phyloP scores from a whole-genome alignment of 805 yeast species.

The Candida ascalaphidarum region DNA sequence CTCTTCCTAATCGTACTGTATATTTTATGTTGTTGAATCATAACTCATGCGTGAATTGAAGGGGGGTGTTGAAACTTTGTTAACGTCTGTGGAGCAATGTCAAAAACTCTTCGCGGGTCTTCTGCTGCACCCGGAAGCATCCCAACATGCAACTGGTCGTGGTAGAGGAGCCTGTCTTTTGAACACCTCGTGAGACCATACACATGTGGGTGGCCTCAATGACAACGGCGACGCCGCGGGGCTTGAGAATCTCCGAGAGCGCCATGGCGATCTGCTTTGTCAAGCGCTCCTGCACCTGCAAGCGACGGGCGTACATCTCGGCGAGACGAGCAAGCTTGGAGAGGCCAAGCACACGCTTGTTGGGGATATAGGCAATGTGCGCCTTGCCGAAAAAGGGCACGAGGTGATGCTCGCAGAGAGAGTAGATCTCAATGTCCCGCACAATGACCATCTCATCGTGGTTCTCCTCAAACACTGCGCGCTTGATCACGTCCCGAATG shows the following conservation, averaged over 20 bases:
- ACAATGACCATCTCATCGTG: constrained; percentile 99
- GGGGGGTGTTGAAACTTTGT: neutral
- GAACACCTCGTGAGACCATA: constrained; percentile 97
- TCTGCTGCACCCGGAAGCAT: constrained; percentile 85
- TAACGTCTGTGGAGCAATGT: constrained; percentile 62
- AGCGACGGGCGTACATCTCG: constrained; percentile 90
- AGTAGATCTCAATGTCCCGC: constrained; percentile 84
- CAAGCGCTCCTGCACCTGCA: constrained; percentile 96
- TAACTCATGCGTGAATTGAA: no score
- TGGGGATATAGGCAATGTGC: constrained; percentile 96
- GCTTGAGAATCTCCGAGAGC: constrained; percentile 78
- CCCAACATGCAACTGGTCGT: constrained; percentile 97
- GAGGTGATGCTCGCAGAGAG: constrained; percentile 94
- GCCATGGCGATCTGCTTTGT: constrained; percentile 98
- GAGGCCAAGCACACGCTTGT: constrained; percentile 84
- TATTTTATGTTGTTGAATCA: neutral
- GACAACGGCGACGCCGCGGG: constrained; percentile 96
- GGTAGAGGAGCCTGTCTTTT: constrained; percentile 89
- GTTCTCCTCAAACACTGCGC: constrained; percentile 95
- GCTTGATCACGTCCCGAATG: constrained; percentile 81
- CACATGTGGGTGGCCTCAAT: constrained; percentile 99
- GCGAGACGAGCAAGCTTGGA: constrained; percentile 92
- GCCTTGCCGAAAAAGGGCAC: constrained; percentile 97
- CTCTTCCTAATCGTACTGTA: neutral
- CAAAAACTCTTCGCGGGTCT: constrained; percentile 93